Conservation (phyloP, 768 basidiomycete genomes). For the Amanita inopinata region DNA sequence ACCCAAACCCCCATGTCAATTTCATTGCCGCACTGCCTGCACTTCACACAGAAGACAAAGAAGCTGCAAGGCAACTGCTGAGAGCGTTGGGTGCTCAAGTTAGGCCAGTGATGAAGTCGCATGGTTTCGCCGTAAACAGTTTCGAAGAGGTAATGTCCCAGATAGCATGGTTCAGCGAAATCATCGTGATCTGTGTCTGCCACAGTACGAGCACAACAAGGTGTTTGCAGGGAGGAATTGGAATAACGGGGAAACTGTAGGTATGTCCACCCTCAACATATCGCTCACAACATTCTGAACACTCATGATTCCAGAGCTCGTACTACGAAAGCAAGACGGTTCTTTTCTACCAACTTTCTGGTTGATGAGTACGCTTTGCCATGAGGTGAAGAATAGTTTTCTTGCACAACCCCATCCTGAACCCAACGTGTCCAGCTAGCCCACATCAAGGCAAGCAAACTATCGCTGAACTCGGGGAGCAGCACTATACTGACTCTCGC, state of each 20-base stretch:
- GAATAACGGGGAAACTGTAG: conserved; percentile 75
- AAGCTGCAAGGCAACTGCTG: conserved; percentile 62
- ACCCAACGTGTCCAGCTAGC: conserved; percentile 43
- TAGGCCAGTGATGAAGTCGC: conserved; percentile 71
- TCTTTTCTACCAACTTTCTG: conserved; percentile 52
- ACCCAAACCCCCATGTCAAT: conserved; percentile 71
- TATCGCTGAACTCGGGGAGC: not conserved
- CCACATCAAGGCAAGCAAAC: conserved; percentile 56
- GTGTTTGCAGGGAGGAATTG: conserved; percentile 82
- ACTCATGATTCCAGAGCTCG: conserved; percentile 47
- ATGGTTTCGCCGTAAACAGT: conserved; percentile 68
- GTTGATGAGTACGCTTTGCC: conserved; percentile 72
- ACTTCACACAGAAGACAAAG: conserved; percentile 32
- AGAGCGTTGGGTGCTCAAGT: conserved; percentile 79
- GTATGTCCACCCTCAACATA: too few relatives aligned
- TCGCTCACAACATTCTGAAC: not conserved
- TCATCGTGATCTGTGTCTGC: not conserved
- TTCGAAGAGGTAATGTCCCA: conserved; percentile 74
- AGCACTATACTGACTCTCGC: not conserved
- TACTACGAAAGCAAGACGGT: conserved; percentile 54
- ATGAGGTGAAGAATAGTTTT: conserved; percentile 51
- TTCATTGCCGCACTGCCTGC: conserved; percentile 56
- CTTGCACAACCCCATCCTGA: conserved; percentile 10
- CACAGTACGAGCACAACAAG: conserved; percentile 65
- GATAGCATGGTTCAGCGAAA: not conserved